phyloP scores from a whole-genome alignment of 176 grass and related monocot genomes.

The Oryza longistaminata region DNA sequence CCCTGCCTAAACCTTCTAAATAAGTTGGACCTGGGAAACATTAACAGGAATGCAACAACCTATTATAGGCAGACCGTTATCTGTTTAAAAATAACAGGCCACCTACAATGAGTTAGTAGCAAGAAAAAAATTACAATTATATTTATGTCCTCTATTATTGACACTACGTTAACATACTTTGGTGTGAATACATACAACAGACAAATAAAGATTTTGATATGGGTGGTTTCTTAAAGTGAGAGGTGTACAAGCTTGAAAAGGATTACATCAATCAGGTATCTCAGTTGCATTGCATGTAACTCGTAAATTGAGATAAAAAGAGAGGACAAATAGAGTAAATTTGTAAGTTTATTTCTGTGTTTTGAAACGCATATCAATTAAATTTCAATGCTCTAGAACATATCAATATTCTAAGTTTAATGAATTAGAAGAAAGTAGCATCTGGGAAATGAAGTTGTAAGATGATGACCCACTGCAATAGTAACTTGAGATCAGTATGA shows the following conservation, averaged over 20 bases:
- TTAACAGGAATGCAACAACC: background rate
- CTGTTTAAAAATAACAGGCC: background rate
- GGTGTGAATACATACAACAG: background rate
- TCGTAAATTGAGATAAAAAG: background rate
- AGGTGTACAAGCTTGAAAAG: background rate
- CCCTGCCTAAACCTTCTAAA: background rate
- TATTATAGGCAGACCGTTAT: background rate
- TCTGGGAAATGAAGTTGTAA: background rate
- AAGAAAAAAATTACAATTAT: background rate
- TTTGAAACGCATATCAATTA: background rate
- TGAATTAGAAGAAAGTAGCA: background rate
- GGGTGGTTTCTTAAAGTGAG: background rate
- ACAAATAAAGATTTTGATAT: constrained; percentile 27
- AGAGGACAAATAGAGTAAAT: background rate
- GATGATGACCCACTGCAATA: background rate
- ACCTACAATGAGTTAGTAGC: background rate
- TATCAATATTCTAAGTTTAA: background rate
- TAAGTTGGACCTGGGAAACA: background rate
- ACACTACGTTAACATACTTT: background rate
- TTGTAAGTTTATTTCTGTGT: background rate
- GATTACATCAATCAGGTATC: background rate
- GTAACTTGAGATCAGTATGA: background rate
- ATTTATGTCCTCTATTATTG: background rate
- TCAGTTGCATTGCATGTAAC: background rate
- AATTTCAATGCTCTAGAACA: background rate